phyloP scores from a whole-genome alignment of 139 green algal genomes.

The Chlamydomonas sp. region DNA sequence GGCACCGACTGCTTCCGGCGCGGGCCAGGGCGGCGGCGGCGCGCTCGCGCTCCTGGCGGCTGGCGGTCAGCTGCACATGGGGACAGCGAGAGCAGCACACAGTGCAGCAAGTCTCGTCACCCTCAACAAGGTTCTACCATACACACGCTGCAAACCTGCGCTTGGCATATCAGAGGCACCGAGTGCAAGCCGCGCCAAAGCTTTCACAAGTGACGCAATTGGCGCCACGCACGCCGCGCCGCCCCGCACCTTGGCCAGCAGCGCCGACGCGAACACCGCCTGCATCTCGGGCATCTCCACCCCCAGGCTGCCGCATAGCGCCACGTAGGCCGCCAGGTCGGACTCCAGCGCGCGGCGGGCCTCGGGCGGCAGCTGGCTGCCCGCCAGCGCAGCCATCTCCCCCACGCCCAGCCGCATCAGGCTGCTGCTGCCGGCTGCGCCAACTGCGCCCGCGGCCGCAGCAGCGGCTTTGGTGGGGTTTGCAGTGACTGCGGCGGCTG shows the following conservation, averaged over 20 bases:
- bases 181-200: background rate
- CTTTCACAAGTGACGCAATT: background rate
- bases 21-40: too few species aligned
- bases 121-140: too few species aligned
- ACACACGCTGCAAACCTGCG: too few species aligned
- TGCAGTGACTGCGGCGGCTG: background rate
- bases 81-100: too few species aligned
- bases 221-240: background rate
- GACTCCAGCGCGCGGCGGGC: conserved; percentile 30
- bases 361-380: conserved; percentile 18
- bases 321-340: conserved; percentile 34
- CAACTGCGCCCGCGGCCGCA: conserved; percentile 5
- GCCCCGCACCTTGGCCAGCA: conserved; percentile 17
- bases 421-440: background rate
- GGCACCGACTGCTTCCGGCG: too few species aligned
- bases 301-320: conserved; percentile 1
- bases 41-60: too few species aligned
- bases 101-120: too few species aligned
- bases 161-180: too few species aligned
- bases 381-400: conserved; percentile 13
- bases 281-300: conserved; percentile 36
- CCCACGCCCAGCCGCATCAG: conserved; percentile 29
- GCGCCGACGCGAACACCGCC: conserved; percentile 22
- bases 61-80: too few species aligned
- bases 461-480: background rate